Base-by-base conservation (phyloP, 129 eudicot species). In the Apium graveolens region DNA sequence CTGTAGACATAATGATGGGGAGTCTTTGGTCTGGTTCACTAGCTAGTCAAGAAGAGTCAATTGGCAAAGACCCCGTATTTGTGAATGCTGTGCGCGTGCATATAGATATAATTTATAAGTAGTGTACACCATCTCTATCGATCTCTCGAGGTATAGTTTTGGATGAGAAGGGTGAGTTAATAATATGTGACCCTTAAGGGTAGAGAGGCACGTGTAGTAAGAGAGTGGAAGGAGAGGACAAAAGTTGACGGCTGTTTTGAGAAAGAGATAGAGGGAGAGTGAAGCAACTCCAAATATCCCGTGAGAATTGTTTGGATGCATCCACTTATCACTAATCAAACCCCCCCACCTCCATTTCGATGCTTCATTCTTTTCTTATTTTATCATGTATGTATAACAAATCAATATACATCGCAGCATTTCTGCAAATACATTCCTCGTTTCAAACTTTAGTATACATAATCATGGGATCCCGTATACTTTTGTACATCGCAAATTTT, bases 261-360 rank as follows among this genome's bases (percentile, higher is more conserved):
- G 87, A 42, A 12, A 72, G 76, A 41, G 21, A 80, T 70, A 85
- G 86, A 48, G 77, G 80, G 76, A 69, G 79, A 48, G 75, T 1
- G 55, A 57, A 70, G 80, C 89, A 79, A 85, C 88, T 93, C 90
- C 96, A 90, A 93, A 88, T 79, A 81, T 92, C 98, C 97, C 98
- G 98, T 93, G 98, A 93, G 93, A 89, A 83, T 83, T 75, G 62
- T 93, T 93, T 91, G 98, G 98, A 93, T 82, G 82, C 88, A 87
- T 93, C 87, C 84, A 83, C 82, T 76, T 70, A 70, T 70, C 74
- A 70, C 74, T 18, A 35, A 0, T 70, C 41, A 37, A 6, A 5
- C 42, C 41, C n/a, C n/a, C n/a, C n/a, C n/a, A n/a, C n/a, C 79
- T 86, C 76, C 81, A 78, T 86, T 82, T 79, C 57, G 48, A 82